Conservation (phyloP, 2,329 filamentous ascomycete genomes). For the Sclerotiophoma versabilis region DNA sequence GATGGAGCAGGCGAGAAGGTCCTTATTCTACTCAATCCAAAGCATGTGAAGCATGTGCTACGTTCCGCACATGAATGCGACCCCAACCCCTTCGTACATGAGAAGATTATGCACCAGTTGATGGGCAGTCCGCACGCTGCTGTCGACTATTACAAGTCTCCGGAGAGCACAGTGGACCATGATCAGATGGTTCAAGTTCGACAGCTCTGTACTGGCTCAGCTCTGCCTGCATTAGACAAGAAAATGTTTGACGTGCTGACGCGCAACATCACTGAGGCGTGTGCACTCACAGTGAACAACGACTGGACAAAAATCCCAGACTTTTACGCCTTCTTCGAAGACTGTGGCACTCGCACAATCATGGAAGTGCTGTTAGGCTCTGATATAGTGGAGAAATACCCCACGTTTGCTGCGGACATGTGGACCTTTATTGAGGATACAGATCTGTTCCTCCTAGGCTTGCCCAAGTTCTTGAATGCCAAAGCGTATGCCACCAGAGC, state of each 20-base stretch:
- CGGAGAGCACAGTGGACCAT: background rate
- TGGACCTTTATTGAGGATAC: slow-evolving; percentile 28
- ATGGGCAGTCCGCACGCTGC: slow-evolving; percentile 25
- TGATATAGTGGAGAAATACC: slow-evolving; percentile 13
- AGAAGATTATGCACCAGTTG: slow-evolving; percentile 23
- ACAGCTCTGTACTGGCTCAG: background rate
- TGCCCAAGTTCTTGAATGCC: slow-evolving; percentile 19
- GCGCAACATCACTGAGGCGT: slow-evolving; percentile 10
- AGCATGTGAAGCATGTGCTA: slow-evolving; percentile 22
- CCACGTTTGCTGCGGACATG: slow-evolving; percentile 17
- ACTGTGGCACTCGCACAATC: slow-evolving; percentile 18
- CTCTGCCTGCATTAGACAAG: slow-evolving; percentile 5
- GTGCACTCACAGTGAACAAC: background rate
- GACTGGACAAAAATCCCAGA: slow-evolving; percentile 22
- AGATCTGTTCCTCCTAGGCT: slow-evolving; percentile 20
- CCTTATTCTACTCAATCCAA: slow-evolving; percentile 20
- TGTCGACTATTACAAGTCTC: slow-evolving; percentile 21
- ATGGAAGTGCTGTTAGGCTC: slow-evolving; percentile 18
- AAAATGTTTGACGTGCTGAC: slow-evolving; percentile 17
- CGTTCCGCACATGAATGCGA: slow-evolving; percentile 17
- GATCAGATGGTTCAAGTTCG: background rate
- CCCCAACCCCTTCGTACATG: slow-evolving; percentile 24
- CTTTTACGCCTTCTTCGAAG: slow-evolving; percentile 17
- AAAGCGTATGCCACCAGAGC: slow-evolving; percentile 22
- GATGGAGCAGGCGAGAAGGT: slow-evolving; percentile 27